Conservation (phyloP, 75 land plant genomes). For the Cryptomeria japonica region DNA sequence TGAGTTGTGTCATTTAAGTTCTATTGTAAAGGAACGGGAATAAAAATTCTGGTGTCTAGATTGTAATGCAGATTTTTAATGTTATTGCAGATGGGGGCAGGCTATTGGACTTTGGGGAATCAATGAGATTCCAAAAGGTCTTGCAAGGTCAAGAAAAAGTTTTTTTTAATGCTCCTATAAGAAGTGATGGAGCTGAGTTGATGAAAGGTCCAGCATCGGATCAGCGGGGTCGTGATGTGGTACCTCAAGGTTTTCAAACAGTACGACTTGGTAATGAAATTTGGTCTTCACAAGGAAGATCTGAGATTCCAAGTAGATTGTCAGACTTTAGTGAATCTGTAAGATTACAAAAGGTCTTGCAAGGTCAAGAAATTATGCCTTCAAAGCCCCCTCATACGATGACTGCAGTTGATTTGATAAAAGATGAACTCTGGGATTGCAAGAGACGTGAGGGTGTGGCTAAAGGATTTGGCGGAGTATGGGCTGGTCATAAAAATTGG, state of each 20-base stretch:
- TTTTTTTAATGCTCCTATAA: conserved; percentile 15
- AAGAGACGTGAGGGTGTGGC: conserved; percentile 9
- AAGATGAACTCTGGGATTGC: conserved; percentile 16
- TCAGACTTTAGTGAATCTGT: conserved; percentile 55
- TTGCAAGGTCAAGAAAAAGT: conserved; percentile 91
- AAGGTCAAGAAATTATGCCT: conserved; percentile 78
- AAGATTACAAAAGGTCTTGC: conserved; percentile 83
- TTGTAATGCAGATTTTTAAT: not conserved
- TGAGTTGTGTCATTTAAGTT: not conserved
- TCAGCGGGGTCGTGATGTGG: not conserved
- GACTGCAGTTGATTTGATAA: conserved; percentile 17
- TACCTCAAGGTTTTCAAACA: conserved; percentile 6
- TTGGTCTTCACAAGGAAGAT: conserved; percentile 21
- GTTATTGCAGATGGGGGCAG: conserved; percentile 38
- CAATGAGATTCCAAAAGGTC: conserved; percentile 70
- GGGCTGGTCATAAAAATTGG: conserved; percentile 7
- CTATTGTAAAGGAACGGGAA: not conserved
- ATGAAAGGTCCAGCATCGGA: conserved; percentile 18
- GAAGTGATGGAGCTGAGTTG: conserved; percentile 18
- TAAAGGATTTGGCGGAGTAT: conserved; percentile 1
- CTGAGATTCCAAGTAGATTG: conserved; percentile 30
- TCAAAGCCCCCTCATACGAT: conserved; percentile 18
- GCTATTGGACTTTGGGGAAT: conserved; percentile 49
- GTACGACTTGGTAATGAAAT: not conserved
- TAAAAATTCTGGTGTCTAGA: conserved; percentile 4